Evolutionary conservation across 2,329 filamentous ascomycete genomes (phyloP), one percentile per base, ranked within the genome.

Genomic region (Dothistroma septosporum): DNA sequence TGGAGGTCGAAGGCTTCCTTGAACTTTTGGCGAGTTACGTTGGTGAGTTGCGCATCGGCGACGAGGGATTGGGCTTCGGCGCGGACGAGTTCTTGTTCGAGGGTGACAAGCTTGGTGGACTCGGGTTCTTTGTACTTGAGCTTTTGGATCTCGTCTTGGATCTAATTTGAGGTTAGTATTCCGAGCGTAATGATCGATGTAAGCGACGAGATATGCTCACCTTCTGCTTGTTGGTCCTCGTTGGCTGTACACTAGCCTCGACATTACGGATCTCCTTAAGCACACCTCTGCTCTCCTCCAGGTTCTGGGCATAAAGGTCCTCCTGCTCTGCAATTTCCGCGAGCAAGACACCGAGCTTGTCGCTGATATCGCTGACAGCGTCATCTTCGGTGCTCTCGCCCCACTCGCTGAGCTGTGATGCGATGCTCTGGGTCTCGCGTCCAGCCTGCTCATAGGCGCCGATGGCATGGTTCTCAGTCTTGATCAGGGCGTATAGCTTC

Each of bases 11-110:
- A 97, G 24, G 94, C 91, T 77, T 97, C 91, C 79, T 96, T 97
- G 78, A 99, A 83, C 79, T 97, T 97, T 77, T 94, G 90, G 60
- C 94, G 90, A 37, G 94, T 97, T 68, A 96, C 87, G 75, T 99
- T 99, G 72, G 90, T 93, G 75, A 99, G 82, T 77, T 99, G 94
- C 22, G 94, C 94, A 78, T 99, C 94, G 1, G 94, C 94, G 54
- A 99, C 94, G 61, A 99, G 78, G 71, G 91, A 95, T 80, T 97
- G 92, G 2, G 94, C 94, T 81, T 99, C 94, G 24, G 93, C 92
- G 67, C 94, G 84, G 57, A 99, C 92, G 57, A 99, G 86, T 80
- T 97, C 94, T 80, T 99, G 94, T 80, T 99, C 94, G 57, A 97
- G 83, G 22, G 88, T 88, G 37, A 91, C 87, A 58, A 97, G 80